Conservation (phyloP, 2,329 filamentous ascomycete species). For the Zymoseptoria crescenta region DNA sequence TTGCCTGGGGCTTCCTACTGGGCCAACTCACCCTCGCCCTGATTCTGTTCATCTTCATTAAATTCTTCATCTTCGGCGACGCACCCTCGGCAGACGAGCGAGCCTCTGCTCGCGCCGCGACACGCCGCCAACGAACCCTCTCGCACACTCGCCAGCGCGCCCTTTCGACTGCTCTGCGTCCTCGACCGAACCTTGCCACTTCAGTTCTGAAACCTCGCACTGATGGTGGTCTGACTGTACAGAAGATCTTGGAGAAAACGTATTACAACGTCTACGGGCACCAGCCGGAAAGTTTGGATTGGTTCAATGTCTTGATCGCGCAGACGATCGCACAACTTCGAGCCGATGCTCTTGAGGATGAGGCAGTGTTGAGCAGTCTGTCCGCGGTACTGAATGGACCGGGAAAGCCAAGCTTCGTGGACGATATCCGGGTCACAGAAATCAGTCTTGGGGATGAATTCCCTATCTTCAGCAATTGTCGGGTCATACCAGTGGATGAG, state of each 20-base stretch:
- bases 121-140: slow-evolving; percentile 64
- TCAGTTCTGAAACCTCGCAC: slow-evolving; percentile 22
- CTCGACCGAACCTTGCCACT: slow-evolving; percentile 22
- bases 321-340: slow-evolving; percentile 95
- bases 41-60: background rate
- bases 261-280: slow-evolving; percentile 96
- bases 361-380: slow-evolving; percentile 77
- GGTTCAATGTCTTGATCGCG: slow-evolving; percentile 96
- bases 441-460: slow-evolving; percentile 94
- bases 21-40: background rate
- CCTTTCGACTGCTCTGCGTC: slow-evolving; percentile 27
- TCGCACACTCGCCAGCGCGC: slow-evolving; percentile 51
- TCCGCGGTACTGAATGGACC: slow-evolving; percentile 81
- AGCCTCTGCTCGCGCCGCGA: slow-evolving; percentile 65
- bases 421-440: slow-evolving; percentile 89
- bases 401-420: slow-evolving; percentile 78
- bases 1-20: slow-evolving; percentile 46
- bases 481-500: slow-evolving; percentile 84
- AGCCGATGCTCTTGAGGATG: slow-evolving; percentile 83
- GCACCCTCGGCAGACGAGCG: slow-evolving; percentile 75
- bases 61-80: slow-evolving; percentile 51
- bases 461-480: slow-evolving; percentile 96
- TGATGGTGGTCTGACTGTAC: slow-evolving; percentile 61
- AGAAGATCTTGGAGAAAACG: slow-evolving; percentile 88
- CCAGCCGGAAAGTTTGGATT: slow-evolving; percentile 92